Evolutionary conservation across 805 yeast genomes (phyloP).

Genomic region (Sporopachydermia lactativora): DNA sequence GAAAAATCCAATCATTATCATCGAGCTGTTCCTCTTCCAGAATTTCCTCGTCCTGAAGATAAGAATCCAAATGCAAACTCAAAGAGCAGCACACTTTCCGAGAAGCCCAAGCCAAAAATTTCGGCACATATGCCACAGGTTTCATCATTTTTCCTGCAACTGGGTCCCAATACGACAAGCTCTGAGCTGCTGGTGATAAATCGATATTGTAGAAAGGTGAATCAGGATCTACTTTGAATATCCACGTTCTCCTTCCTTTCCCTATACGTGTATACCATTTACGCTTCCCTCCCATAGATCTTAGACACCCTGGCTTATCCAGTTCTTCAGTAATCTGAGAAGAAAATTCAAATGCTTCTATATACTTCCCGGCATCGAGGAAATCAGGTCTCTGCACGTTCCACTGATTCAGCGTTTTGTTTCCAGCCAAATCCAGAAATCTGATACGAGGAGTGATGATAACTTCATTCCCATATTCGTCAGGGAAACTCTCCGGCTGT

Average conservation of each 20-base stretch:
- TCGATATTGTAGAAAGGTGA: slow-evolving; percentile 22
- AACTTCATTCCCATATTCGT: slow-evolving; percentile 9
- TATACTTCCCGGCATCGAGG: slow-evolving; percentile 30
- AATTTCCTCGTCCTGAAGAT: slow-evolving; percentile 3
- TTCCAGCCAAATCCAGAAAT: slow-evolving; percentile 55
- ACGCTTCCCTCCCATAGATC: slow-evolving; percentile 8
- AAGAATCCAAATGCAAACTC: slow-evolving; percentile 2
- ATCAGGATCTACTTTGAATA: slow-evolving; percentile 33
- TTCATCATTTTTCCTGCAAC: slow-evolving; percentile 48
- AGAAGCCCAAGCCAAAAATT: slow-evolving; percentile 35
- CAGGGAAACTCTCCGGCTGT: slow-evolving; percentile 8
- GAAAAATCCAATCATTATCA: slow-evolving; percentile 3
- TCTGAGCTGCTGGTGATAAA: slow-evolving; percentile 13
- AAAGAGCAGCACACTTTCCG: neutral
- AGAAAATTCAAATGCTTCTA: slow-evolving; percentile 55
- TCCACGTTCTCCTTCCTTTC: slow-evolving; percentile 75
- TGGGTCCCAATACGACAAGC: slow-evolving; percentile 43
- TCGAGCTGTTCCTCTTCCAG: neutral
- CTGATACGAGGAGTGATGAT: slow-evolving; percentile 23
- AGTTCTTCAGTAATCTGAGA: slow-evolving; percentile 39
- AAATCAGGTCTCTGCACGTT: slow-evolving; percentile 30
- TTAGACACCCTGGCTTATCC: slow-evolving; percentile 18
- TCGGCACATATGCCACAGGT: slow-evolving; percentile 29
- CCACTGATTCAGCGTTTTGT: slow-evolving; percentile 46
- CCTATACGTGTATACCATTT: slow-evolving; percentile 16